Conservation (phyloP, 148 eudicot genomes). For the Oxyria digyna region DNA sequence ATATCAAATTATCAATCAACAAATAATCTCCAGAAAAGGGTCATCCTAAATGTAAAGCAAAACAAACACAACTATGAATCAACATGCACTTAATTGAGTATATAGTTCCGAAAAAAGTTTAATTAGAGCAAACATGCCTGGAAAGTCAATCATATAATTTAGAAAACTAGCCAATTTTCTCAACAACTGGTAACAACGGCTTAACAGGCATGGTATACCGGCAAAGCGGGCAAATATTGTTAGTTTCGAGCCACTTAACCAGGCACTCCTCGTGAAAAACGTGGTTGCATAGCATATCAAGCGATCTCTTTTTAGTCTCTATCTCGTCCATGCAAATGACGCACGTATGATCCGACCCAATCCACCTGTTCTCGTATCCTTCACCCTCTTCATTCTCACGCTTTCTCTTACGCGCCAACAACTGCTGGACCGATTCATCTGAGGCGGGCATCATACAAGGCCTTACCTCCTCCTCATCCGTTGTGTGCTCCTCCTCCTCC, state of each 20-base stretch:
- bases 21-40: no score
- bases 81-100: no score
- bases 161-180: no score
- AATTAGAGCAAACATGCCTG: no score
- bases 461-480: not conserved
- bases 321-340: not conserved
- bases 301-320: not conserved
- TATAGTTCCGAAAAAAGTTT: no score
- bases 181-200: no score
- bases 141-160: no score
- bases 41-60: no score
- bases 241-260: not conserved
- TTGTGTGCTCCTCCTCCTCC: no score
- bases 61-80: no score
- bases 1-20: no score
- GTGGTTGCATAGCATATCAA: conserved; percentile 7
- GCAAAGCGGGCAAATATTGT: conserved; percentile 10
- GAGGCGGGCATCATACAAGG: not conserved
- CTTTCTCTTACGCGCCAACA: not conserved
- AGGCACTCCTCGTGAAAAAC: conserved; percentile 7
- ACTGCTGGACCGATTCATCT: not conserved
- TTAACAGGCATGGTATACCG: not conserved
- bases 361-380: not conserved
- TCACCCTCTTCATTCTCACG: not conserved
- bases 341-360: not conserved